Conservation (phyloP, 1,139 yeast genomes). For the Scheffersomyces stambukii region DNA sequence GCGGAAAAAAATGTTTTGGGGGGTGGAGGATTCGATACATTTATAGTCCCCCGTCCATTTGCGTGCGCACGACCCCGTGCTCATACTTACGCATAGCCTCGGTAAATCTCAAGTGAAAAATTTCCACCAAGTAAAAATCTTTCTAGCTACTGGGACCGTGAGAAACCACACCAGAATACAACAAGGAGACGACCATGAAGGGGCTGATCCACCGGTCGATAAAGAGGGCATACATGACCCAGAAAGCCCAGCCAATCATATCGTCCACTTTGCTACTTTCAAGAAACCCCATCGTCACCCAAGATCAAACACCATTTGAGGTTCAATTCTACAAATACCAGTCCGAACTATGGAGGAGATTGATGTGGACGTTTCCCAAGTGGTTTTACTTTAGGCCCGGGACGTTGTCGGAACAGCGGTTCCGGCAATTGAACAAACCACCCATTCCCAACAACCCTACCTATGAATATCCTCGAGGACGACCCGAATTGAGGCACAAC, state of each 20-base stretch:
- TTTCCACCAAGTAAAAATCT: too few species aligned
- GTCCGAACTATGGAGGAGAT: slow-evolving; percentile 77
- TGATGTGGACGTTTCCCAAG: slow-evolving; percentile 97
- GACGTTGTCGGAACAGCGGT: slow-evolving; percentile 81
- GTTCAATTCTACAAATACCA: slow-evolving; percentile 76
- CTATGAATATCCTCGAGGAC: slow-evolving; percentile 75
- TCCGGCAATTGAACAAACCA: slow-evolving; percentile 67
- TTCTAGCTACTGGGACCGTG: too few species aligned
- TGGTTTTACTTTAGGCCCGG: slow-evolving; percentile 91
- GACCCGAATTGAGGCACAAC: slow-evolving; percentile 80
- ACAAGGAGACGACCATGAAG: too few species aligned
- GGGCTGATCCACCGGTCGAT: too few species aligned
- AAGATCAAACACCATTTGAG: slow-evolving; percentile 71
- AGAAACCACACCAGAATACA: too few species aligned
- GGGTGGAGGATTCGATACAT: too few species aligned
- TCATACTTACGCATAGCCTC: too few species aligned
- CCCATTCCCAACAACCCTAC: slow-evolving; percentile 72
- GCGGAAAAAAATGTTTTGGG: too few species aligned
- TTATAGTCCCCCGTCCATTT: too few species aligned
- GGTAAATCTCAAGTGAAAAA: too few species aligned
- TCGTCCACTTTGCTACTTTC: slow-evolving; percentile 58
- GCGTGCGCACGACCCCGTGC: too few species aligned
- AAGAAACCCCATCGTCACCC: slow-evolving; percentile 80
- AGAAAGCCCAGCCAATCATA: slow-evolving; percentile 10
- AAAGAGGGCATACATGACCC: too few species aligned